These are phyloP conservation scores for Prunus padus DNA, from an alignment of 306 rosid species.

Conservation along the genomic window DNA sequence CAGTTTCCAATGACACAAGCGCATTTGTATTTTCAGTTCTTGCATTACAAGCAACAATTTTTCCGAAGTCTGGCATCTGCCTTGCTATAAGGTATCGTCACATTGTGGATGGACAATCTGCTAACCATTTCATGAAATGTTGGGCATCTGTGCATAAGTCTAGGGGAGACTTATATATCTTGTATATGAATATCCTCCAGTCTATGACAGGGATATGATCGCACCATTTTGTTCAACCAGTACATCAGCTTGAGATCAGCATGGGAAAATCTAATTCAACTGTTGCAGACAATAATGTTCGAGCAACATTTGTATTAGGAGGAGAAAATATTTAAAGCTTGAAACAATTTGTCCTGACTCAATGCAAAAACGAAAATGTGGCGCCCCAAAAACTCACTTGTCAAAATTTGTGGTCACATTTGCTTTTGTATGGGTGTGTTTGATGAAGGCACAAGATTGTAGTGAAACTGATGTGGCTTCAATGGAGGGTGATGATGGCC, in stretches of 20 bases:
- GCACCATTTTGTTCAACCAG: background rate
- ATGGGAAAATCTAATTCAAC: background rate
- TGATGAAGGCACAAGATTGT: conserved; percentile 9
- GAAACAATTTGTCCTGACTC: background rate
- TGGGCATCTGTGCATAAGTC: conserved; percentile 27
- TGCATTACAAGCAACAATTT: conserved; percentile 33
- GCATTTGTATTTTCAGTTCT: conserved; percentile 16
- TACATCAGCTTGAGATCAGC: background rate
- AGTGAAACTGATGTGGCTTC: background rate
- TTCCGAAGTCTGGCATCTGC: conserved; percentile 26
- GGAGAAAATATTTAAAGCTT: conserved; percentile 9
- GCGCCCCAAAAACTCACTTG: background rate
- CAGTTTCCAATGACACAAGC: background rate
- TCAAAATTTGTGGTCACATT: conserved; percentile 38
- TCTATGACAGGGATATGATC: conserved; percentile 8
- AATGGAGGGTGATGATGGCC: conserved; percentile 5
- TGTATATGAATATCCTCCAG: background rate
- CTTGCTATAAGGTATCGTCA: conserved; percentile 27
- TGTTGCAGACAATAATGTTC: conserved; percentile 7
- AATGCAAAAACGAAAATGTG: background rate
- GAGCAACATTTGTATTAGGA: conserved; percentile 12
- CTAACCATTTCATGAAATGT: conserved; percentile 33
- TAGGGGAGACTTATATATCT: background rate
- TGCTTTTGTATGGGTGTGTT: conserved; percentile 33
- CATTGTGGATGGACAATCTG: conserved; percentile 30